phyloP scores from a whole-genome alignment of 2,329 filamentous ascomycete genomes.

The Alternaria sp. region DNA sequence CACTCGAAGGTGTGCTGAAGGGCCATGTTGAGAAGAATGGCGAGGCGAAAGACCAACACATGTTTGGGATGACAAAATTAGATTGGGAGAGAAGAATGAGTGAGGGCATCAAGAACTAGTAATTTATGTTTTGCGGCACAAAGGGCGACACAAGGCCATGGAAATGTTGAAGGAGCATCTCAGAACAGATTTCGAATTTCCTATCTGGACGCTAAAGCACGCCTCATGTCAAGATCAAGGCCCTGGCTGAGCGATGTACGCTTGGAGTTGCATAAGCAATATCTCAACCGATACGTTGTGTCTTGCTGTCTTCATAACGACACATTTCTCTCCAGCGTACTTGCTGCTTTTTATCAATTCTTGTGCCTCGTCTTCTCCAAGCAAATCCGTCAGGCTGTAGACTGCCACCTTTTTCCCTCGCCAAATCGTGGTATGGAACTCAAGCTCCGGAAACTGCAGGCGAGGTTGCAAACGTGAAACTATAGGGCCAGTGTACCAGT shows the following conservation, averaged over 20 bases:
- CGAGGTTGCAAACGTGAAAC: conserved; percentile 41
- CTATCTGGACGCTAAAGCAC: neutral
- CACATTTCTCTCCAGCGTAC: conserved; percentile 35
- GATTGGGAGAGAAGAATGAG: conserved; percentile 37
- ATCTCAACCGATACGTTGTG: conserved; percentile 44
- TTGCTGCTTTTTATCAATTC: conserved; percentile 36
- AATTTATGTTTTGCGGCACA: neutral
- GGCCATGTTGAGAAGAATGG: conserved; percentile 50
- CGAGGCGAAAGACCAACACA: conserved; percentile 39
- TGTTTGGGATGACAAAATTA: conserved; percentile 48
- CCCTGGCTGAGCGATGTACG: conserved; percentile 39
- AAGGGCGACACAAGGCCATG: neutral
- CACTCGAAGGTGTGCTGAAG: conserved; percentile 49
- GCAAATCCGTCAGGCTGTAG: conserved; percentile 47
- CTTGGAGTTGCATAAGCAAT: conserved; percentile 45
- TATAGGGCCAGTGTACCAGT: conserved; percentile 41
- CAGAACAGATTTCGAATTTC: neutral
- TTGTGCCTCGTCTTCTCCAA: conserved; percentile 41
- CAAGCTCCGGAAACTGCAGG: conserved; percentile 40
- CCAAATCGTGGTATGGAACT: conserved; percentile 44
- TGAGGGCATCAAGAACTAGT: conserved; percentile 5
- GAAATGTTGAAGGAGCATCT: no score
- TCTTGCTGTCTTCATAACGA: conserved; percentile 41
- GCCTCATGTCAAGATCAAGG: conserved; percentile 19
- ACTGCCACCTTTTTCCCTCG: conserved; percentile 43